Evolutionary conservation across 225 moss, liverwort and hornwort genomes (phyloP), one percentile per base, ranked within the genome.

Genomic region (Sphagnum tenellum): DNA sequence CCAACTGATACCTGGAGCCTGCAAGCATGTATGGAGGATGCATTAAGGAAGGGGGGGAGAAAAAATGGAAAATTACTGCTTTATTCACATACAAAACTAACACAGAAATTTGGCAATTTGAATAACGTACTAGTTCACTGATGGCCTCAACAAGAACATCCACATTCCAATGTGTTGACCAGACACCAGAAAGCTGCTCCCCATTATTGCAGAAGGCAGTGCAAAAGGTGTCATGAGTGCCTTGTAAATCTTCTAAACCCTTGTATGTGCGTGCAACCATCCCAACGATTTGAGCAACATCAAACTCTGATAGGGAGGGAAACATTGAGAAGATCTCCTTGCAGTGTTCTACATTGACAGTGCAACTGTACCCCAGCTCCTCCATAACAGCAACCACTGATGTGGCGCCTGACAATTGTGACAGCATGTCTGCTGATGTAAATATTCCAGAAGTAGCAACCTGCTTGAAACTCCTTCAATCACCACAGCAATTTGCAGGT

Each of bases 281-380:
- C 66, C 90, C 90, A 59, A 92, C 74, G 47, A 93, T 71, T 66
- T 80, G 79, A 13, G 90, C 90, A 61, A 93, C 87, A 64, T 82
- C 90, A 70, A 77, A 75, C 70, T 85, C 96, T 56, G 70, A 50
- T 56, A 93, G 64, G 46, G 77, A 69, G 61, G 89, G 87, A 77
- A 87, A 83, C 62, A 69, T 73, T 59, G 85, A 77, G 48, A 98
- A 68, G 47, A 98, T 81, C 71, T 93, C 93, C 73, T 87, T 98
- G 85, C 90, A 98, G 68, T 90, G 90, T 56, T 90, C 85, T 45
- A 89, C 76, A 76, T 78, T 83, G 63, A 68, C 75, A 7, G 96
- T 90, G 74, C 96, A 98, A 59, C 87, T 80, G 62, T 85, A 90
- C 69, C 96, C 93, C 54, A 98, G 81, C 71, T 98, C 96, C 69